These are phyloP conservation scores for Botrytis porri DNA, from an alignment of 2,329 filamentous ascomycete species.

Conservation along the genomic window DNA sequence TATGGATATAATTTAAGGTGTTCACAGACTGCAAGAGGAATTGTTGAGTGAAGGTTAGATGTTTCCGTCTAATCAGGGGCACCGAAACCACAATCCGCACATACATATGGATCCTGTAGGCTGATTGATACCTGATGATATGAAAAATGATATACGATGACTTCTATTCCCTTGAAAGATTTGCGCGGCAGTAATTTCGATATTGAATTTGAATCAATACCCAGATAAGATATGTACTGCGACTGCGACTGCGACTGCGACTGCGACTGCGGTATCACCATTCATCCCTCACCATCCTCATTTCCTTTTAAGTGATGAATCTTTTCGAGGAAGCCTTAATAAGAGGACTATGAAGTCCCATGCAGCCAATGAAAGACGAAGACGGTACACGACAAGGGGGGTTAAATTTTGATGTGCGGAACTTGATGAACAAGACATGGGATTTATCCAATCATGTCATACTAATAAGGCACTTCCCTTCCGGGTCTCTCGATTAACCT, in stretches of 20 bases:
- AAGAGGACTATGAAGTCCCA: not conserved
- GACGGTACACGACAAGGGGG: not conserved
- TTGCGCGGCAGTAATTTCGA: not conserved
- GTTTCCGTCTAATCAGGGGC: not conserved
- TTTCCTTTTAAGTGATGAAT: not conserved
- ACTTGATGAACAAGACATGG: not conserved
- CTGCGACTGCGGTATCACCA: not conserved
- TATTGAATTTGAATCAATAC: conserved; percentile 1
- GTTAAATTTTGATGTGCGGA: not conserved
- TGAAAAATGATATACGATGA: not conserved
- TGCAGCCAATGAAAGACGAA: not conserved
- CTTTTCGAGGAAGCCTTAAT: not conserved
- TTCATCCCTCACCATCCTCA: not conserved
- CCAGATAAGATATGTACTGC: not conserved
- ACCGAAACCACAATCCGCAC: not conserved
- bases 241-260: not conserved
- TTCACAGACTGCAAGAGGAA: not conserved
- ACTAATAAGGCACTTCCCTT: not conserved
- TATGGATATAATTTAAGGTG: not conserved
- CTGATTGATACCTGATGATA: not conserved
- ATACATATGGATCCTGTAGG: not conserved
- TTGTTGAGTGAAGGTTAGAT: not conserved
- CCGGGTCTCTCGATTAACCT: not conserved
- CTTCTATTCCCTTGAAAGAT: not conserved
- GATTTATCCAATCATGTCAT: not conserved